Conservation (phyloP, 345 rosid genomes). For the Xanthoceras sorbifolium region DNA sequence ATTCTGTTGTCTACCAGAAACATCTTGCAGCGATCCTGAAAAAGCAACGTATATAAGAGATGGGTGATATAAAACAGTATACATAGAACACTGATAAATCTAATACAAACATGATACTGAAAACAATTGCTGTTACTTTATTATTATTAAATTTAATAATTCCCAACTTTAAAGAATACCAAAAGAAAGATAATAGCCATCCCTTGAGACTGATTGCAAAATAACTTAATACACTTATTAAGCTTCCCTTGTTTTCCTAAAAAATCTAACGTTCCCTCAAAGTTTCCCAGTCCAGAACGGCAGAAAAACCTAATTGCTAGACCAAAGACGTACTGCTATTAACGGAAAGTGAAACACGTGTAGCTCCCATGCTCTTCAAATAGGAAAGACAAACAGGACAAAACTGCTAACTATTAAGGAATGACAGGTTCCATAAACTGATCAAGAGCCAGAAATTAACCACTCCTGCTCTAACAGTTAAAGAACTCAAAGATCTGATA, state of each 20-base stretch:
- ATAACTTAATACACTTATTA: not conserved
- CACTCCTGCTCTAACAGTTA: not conserved
- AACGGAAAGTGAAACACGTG: not conserved
- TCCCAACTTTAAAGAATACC: not conserved
- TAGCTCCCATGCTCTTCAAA: constrained; percentile 1
- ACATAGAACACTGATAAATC: not conserved
- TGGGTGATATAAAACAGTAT: not conserved
- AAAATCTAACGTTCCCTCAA: not conserved
- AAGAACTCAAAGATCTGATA: not conserved
- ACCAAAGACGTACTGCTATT: not conserved
- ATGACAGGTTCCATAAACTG: not conserved
- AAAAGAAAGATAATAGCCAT: not conserved
- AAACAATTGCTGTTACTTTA: not conserved
- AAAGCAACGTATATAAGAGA: not conserved
- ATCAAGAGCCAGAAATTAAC: constrained; percentile 4
- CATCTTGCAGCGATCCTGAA: constrained; percentile 1
- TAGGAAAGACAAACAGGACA: not conserved
- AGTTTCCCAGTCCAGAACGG: not conserved
- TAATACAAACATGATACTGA: not conserved
- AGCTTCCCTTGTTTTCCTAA: not conserved
- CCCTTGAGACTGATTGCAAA: not conserved
- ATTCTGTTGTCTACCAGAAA: not conserved
- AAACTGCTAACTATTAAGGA: not conserved
- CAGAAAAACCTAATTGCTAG: not conserved
- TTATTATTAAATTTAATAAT: not conserved